A percentile compares a stretch with the other conserved stretches of the same genome.
Conservation (phyloP, 768 basidiomycete genomes). For the Rossbeevera mucosa region DNA sequence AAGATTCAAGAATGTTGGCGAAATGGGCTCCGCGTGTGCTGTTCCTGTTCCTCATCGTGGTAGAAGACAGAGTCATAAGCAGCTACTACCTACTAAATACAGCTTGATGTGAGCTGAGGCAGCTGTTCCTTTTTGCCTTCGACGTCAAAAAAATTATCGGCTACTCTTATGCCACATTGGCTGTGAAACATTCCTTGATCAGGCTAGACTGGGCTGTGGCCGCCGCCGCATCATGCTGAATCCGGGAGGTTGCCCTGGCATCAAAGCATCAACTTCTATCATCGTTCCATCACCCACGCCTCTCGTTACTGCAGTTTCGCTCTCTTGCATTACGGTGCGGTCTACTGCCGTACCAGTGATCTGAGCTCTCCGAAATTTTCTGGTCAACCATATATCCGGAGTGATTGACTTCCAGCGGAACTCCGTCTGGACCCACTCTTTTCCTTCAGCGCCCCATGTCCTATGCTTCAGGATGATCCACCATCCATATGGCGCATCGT, state of each 20-base stretch:
- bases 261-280: background rate
- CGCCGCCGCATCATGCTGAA: background rate
- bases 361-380: constrained; percentile 3
- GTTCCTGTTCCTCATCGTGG: too few relatives aligned
- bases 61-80: too few relatives aligned
- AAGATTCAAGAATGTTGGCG: too few relatives aligned
- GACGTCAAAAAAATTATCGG: background rate
- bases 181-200: background rate
- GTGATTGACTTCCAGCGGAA: background rate
- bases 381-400: background rate
- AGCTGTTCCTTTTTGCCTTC: too few relatives aligned
- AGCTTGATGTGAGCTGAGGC: too few relatives aligned
- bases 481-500: constrained; percentile 28
- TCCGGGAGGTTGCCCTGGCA: background rate
- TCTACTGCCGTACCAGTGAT: background rate
- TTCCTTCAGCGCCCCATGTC: constrained; percentile 15
- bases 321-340: background rate
- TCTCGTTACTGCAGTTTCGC: background rate
- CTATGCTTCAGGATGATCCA: constrained; percentile 25
- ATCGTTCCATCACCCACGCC: constrained; percentile 4
- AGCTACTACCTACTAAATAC: too few relatives aligned
- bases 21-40: too few relatives aligned
- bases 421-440: background rate
- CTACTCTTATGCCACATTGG: too few relatives aligned
- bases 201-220: background rate